Evolutionary conservation across 108 stramenopile genomes (phyloP), one percentile per base, ranked within the genome.

Genomic region (Heterococcus sp.): DNA sequence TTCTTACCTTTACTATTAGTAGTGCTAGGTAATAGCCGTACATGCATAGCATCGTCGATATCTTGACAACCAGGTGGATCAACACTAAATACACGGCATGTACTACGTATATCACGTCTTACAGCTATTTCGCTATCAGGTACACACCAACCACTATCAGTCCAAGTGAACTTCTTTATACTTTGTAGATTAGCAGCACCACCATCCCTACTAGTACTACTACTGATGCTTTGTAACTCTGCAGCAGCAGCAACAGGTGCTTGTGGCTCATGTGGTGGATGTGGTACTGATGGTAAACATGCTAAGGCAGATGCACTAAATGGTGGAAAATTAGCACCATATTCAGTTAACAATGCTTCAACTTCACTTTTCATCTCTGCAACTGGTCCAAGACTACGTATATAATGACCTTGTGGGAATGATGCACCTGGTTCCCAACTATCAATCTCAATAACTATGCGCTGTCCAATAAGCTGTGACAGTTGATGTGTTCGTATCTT

Each of bases 31-130:
- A n/a, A n/a, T n/a, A n/a, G n/a, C n/a, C n/a, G n/a, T n/a, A 92
- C 83, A 36, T 84, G 78, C 82, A 85, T 83, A 35, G 84, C 84
- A 39, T 85, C 84, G 34, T 85, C 84, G 69, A 85, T 85, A 75
- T 85, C 84, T 66, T 83, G 82, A 70, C 92, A 93, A 5, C 92
- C 92, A 32, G 77, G 76, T 14, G 92, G 92, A 66, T 93, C 92
- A 0, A 63, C 1, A 4, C n/a, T 1, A 26, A 14, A n/a, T 37
- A 31, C 8, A 27, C 31, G n/a, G 21, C 4, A 1, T 34, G 39
- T 29, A 3, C 27, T 4, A 3, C n/a, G 36, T 28, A 72, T 3
- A 14, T 0, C 3, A 33, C 3, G 14, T 2, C 4, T 30, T 1
- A 3, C 38, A 29, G 26, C 8, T 0, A 28, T 8, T 26, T 21